Conservation (phyloP, 2,329 filamentous ascomycete genomes). For the Ophiostoma sp. region DNA sequence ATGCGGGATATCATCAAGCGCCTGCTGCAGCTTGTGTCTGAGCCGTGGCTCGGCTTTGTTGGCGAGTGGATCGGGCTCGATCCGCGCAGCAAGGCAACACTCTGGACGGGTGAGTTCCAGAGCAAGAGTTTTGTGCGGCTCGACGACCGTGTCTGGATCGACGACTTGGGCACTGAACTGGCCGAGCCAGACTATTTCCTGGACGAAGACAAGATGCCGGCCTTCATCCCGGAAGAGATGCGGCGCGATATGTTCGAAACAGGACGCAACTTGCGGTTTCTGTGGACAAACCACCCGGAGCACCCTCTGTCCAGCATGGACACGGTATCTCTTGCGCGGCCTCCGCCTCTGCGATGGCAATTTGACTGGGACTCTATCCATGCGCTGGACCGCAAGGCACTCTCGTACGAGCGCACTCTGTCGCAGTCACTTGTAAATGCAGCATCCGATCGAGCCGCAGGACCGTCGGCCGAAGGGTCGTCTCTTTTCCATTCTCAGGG, state of each 20-base stretch:
- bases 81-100: constrained; percentile 42
- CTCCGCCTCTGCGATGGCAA: constrained; percentile 60
- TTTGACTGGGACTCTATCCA: constrained; percentile 68
- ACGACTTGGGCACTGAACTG: constrained; percentile 54
- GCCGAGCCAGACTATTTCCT: constrained; percentile 58
- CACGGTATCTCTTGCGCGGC: constrained; percentile 41
- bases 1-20: constrained; percentile 61
- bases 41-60: constrained; percentile 39
- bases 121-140: constrained; percentile 57
- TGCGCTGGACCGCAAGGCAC: constrained; percentile 55
- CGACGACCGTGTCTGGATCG: constrained; percentile 48
- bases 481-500: not conserved
- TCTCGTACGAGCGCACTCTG: constrained; percentile 45
- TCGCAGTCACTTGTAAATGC: constrained; percentile 30
- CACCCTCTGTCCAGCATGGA: constrained; percentile 60
- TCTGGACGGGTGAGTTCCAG: constrained; percentile 27
- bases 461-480: not conserved
- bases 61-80: constrained; percentile 71
- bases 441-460: not conserved
- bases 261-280: constrained; percentile 67
- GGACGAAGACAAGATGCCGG: constrained; percentile 60
- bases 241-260: constrained; percentile 70
- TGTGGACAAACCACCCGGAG: constrained; percentile 63
- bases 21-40: constrained; percentile 45
- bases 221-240: constrained; percentile 65